Base-by-base conservation (phyloP, 345 rosid genomes). In the Moricandia moricandioides region DNA sequence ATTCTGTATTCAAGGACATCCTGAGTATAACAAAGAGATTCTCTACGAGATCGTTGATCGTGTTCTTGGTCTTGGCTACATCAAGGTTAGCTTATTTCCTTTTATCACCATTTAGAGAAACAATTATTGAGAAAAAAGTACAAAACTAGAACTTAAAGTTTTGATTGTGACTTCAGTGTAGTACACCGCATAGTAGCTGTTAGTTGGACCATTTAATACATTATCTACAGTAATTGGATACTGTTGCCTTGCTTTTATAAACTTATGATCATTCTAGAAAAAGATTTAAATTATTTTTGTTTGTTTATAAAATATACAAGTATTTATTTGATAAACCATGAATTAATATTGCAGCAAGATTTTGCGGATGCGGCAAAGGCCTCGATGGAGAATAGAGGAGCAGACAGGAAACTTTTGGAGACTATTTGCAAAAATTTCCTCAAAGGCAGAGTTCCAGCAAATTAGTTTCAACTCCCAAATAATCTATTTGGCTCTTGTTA, bases 1-100 rank as follows among this genome's bases (percentile, higher is more conserved):
- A 47, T 73, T 90, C 49, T 95, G 96, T n/a, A 86, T 94, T 73
- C 98, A 94, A 84, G 97, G 98, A 24, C 96, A 94, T 69, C 97
- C 95, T 9, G 98, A 94, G 75, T 90, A 91, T 81, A 86, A 91
- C 79, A 88, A 81, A 58, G 97, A 90, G 83, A 91, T 94, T 55
- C 84, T 94, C 45, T 72, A 6, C 67, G 82, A 83, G 70, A 87
- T 94, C 72, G 81, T 91, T 7, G 97, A 91, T 66, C 96, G 97
- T 64, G 95, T 91, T 56, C 86, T 88, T 30, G 11, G 45, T 63
- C 83, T 27, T 67, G 81, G 86, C 75, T 74, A 51, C 73, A 84
- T 94, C 18, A 67, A 86, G 86, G 96, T 93, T 67, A 14, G 78
- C 13, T 62, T 29, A 49, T 49, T 16, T 16, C 56, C 56, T 7